These are phyloP conservation scores for Plectranthus barbatus DNA, from an alignment of 257 asterid species.

Conservation along the genomic window DNA sequence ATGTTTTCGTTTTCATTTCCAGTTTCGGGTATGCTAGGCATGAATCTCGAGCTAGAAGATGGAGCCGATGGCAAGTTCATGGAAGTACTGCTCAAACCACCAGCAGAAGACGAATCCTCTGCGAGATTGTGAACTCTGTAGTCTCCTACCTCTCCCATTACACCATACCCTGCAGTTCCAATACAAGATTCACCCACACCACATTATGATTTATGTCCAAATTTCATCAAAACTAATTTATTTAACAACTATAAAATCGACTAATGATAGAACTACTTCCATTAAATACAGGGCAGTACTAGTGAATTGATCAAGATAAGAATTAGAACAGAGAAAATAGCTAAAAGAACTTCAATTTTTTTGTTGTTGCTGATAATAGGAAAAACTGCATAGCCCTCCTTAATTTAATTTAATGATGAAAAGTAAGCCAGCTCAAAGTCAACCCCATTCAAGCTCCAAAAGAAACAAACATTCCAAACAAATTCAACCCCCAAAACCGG, in stretches of 20 bases:
- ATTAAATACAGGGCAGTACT: background rate
- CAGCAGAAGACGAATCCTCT: slow-evolving; percentile 29
- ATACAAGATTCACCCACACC: background rate
- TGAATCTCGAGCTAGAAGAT: slow-evolving; percentile 49
- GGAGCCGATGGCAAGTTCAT: slow-evolving; percentile 38
- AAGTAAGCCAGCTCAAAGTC: slow-evolving; percentile 16
- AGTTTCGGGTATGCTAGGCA: slow-evolving; percentile 84
- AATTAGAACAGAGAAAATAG: background rate
- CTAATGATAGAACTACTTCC: background rate
- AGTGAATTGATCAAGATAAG: background rate
- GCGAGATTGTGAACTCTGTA: slow-evolving; percentile 30
- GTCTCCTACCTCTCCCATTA: slow-evolving; percentile 56
- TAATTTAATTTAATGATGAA: slow-evolving; percentile 10
- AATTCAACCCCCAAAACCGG: background rate
- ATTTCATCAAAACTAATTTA: background rate
- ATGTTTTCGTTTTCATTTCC: slow-evolving; percentile 18
- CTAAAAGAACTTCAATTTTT: background rate
- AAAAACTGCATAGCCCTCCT: background rate
- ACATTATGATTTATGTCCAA: background rate
- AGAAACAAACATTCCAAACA: slow-evolving; percentile 9
- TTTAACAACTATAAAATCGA: background rate
- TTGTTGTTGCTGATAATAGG: background rate
- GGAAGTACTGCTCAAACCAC: slow-evolving; percentile 34
- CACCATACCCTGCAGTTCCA: slow-evolving; percentile 47
- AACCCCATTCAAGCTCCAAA: slow-evolving; percentile 10